A percentile compares a stretch with the other conserved stretches of the same genome.
Evolutionary conservation across 2,329 filamentous ascomycete species (phyloP).

Genomic region (Rasamsonia emersonii): DNA sequence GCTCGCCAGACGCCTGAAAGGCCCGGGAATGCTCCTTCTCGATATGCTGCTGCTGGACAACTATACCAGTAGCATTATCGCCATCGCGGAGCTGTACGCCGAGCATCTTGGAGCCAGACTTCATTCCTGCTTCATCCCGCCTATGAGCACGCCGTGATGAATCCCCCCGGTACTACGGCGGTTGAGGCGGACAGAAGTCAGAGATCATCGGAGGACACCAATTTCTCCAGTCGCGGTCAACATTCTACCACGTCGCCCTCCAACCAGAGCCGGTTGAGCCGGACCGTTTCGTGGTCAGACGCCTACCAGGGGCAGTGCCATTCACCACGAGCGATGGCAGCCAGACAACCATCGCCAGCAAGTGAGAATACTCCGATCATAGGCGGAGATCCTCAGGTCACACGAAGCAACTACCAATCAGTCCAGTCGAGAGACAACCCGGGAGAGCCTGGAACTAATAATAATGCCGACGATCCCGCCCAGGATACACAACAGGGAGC

Average conservation of each 20-base stretch:
- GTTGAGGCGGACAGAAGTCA: slow-evolving; percentile 11
- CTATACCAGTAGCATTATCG: too few species aligned
- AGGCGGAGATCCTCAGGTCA: slow-evolving; percentile 11
- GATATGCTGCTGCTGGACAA: too few species aligned
- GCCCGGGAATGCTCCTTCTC: too few species aligned
- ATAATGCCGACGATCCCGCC: slow-evolving; percentile 9
- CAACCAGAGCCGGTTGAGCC: slow-evolving; percentile 9
- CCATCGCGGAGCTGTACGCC: too few species aligned
- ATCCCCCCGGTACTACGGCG: slow-evolving; percentile 18
- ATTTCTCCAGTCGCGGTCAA: slow-evolving; percentile 14
- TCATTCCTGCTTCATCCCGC: slow-evolving; percentile 6
- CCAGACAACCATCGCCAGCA: slow-evolving; percentile 10
- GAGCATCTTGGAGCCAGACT: too few species aligned
- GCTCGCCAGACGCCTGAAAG: too few species aligned
- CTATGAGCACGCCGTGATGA: slow-evolving; percentile 28
- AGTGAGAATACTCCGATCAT: slow-evolving; percentile 27
- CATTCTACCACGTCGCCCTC: slow-evolving; percentile 15
- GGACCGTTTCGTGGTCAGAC: slow-evolving; percentile 15
- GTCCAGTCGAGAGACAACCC: slow-evolving; percentile 22
- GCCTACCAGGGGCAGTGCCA: not conserved
- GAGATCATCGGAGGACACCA: not conserved
- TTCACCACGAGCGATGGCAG: slow-evolving; percentile 7
- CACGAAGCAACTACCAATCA: slow-evolving; percentile 24
- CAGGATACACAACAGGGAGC: slow-evolving; percentile 5
- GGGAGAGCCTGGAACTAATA: slow-evolving; percentile 6